Conservation (phyloP, 1,284 basidiomycete species). For the Marasmius oreades region DNA sequence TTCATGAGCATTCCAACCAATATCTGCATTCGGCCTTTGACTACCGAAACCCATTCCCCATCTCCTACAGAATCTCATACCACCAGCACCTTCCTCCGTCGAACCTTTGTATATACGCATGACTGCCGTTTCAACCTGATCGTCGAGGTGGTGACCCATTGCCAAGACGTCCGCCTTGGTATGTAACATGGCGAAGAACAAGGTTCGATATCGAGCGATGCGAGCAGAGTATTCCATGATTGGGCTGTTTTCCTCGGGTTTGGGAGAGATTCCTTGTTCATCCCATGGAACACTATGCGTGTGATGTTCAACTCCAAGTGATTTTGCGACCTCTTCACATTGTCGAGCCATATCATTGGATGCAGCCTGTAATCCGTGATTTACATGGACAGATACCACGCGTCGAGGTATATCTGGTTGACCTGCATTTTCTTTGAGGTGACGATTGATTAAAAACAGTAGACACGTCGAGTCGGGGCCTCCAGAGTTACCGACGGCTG, state of each 20-base stretch:
- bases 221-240: slow-evolving; percentile 57
- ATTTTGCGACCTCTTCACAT: slow-evolving; percentile 39
- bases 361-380: slow-evolving; percentile 60
- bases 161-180: slow-evolving; percentile 43
- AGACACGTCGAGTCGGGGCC: slow-evolving; percentile 78
- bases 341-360: slow-evolving; percentile 52
- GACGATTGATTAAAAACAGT: slow-evolving; percentile 55
- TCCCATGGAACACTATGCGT: slow-evolving; percentile 56
- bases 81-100: slow-evolving; percentile 50
- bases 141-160: slow-evolving; percentile 73
- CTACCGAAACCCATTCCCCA: slow-evolving; percentile 69
- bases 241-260: slow-evolving; percentile 29
- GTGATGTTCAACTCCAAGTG: slow-evolving; percentile 44
- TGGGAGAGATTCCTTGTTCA: slow-evolving; percentile 41
- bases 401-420: slow-evolving; percentile 20
- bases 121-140: slow-evolving; percentile 75
- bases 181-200: slow-evolving; percentile 48
- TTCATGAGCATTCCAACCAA: slow-evolving; percentile 42
- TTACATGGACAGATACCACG: slow-evolving; percentile 60
- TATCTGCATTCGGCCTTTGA: slow-evolving; percentile 18
- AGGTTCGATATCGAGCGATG: slow-evolving; percentile 49
- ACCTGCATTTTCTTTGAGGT: slow-evolving; percentile 26
- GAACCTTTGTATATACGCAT: slow-evolving; percentile 62
- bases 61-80: slow-evolving; percentile 60
- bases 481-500: slow-evolving; percentile 74